Conservation (phyloP, 805 yeast species). For the Zygosaccharomyces bailii region DNA sequence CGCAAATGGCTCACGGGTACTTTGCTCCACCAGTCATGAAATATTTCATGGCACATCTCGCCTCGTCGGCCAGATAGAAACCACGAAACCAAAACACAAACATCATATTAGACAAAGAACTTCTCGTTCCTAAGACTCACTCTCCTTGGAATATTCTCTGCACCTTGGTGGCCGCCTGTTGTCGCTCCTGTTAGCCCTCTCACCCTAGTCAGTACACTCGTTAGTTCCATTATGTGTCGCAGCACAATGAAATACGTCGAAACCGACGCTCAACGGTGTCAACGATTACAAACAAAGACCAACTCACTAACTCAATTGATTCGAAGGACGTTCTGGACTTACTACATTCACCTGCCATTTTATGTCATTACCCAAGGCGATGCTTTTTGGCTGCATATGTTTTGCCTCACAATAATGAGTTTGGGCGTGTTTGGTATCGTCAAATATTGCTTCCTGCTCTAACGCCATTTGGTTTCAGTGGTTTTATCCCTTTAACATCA, state of each 20-base stretch:
- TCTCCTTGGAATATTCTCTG: neutral
- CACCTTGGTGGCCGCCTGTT: neutral
- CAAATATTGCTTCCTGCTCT: slow-evolving; percentile 28
- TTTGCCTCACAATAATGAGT: slow-evolving; percentile 39
- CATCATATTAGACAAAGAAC: neutral
- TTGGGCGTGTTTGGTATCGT: slow-evolving; percentile 40
- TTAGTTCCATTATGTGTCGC: neutral
- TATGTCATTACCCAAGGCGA: slow-evolving; percentile 43
- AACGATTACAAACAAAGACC: neutral
- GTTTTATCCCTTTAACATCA: neutral
- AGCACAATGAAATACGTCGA: slow-evolving; percentile 15
- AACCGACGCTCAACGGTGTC: slow-evolving; percentile 14
- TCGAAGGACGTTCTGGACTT: slow-evolving; percentile 40
- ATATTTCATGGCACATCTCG: neutral
- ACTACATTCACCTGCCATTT: slow-evolving; percentile 44
- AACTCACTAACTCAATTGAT: neutral
- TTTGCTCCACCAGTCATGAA: neutral
- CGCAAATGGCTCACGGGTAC: neutral
- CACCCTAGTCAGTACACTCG: neutral
- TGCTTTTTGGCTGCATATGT: slow-evolving; percentile 40
- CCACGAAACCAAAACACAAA: neutral
- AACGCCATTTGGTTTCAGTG: neutral
- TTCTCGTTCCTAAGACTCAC: neutral
- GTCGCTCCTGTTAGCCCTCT: neutral
- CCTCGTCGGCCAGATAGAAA: neutral